phyloP scores from a whole-genome alignment of 805 yeast species.

The Schizosaccharomyces japonicus region DNA sequence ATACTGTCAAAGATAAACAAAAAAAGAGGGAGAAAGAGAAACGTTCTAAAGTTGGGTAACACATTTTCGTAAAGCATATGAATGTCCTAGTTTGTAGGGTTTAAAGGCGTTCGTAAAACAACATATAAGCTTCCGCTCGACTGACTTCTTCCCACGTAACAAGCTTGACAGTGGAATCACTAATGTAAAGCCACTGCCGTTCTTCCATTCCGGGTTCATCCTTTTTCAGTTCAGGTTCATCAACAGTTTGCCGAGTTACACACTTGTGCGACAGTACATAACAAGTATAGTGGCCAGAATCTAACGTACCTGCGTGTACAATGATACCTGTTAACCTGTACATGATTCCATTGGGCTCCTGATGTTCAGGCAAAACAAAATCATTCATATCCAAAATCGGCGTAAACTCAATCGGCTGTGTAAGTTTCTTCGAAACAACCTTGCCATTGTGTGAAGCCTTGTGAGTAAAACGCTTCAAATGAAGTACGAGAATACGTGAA shows the following conservation, averaged over 20 bases:
- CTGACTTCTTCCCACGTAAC: constrained; percentile 1
- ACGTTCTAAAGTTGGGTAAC: neutral
- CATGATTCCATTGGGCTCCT: neutral
- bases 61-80: neutral
- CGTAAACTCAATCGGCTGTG: neutral
- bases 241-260: neutral
- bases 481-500: neutral
- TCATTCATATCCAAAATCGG: neutral
- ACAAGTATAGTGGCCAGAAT: constrained; percentile 1
- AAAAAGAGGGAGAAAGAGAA: neutral
- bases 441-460: neutral
- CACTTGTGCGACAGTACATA: neutral
- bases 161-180: neutral
- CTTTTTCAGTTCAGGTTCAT: neutral
- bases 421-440: neutral
- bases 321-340: constrained; percentile 2
- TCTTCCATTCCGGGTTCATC: neutral
- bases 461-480: constrained; percentile 4
- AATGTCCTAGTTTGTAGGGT: no score
- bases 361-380: neutral
- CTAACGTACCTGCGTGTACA: constrained; percentile 1
- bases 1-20: neutral
- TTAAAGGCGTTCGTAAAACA: constrained; percentile 3
- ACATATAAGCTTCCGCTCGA: constrained; percentile 3
- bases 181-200: constrained; percentile 4